Base-by-base conservation (phyloP, 2,329 filamentous ascomycete species). In the Penicillium expansum region DNA sequence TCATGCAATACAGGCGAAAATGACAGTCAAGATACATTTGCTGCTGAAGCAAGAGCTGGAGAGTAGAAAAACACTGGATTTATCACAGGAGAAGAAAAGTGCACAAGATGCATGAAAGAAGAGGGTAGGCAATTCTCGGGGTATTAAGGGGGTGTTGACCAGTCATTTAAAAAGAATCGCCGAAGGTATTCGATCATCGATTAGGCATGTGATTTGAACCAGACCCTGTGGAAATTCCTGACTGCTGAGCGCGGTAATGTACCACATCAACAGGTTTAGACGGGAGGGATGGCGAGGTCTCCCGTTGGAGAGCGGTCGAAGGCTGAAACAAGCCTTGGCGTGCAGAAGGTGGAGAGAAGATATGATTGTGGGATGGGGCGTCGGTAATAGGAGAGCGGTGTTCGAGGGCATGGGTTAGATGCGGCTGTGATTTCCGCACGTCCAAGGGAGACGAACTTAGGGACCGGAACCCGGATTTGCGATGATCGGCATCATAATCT, bases 381-480 rank as follows among this genome's bases (percentile, higher is more conserved):
- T 64, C 53, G 2, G 57, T 57, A 9, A 59, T 56, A 9, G 67
- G 59, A 52, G 72, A 69, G 29, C 66, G 70, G 47, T 66, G 64
- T 18, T 71, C 70, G 32, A 67, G 44, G 11, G 56, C 51, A 47
- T 58, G 62, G 44, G 57, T 65, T 35, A 64, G 58, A 39, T 66
- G 70, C 30, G 63, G 69, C 44, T 69, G 73, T 41, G 71, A 66
- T 68, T 73, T 76, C 56, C 74, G 73, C 45, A 75, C 67, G 56
- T 76, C 72, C 11, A 74, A 61, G 22, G 74, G 73, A 6, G 74
- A 76, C 32, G 73, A 73, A 48, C 69, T 74, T 58, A 70, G 63
- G 29, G 74, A 75, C 42, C 72, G 68, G 52, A 73, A 72, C 37
- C 70, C 72, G 14, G 71, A 70, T 54, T 69, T 70, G 38, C 42